Evolutionary conservation across 371 early-diverging fungal species (phyloP).

Genomic region (Entomophthora muscae): DNA sequence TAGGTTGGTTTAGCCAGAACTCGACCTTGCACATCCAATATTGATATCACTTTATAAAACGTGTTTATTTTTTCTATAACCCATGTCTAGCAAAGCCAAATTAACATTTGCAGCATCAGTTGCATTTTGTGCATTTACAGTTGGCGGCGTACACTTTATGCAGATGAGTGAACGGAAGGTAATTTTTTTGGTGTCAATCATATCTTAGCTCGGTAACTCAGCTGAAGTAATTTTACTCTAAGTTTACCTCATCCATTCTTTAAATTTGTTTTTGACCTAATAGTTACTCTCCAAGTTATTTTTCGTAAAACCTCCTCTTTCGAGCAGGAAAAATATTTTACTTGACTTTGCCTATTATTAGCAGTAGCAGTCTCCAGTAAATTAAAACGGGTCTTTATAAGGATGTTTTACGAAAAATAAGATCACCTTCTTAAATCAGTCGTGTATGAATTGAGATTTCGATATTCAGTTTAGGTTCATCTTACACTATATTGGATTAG

Average conservation of each 20-base stretch:
- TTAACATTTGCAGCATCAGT: conserved; percentile 1
- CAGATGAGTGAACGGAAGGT: background rate
- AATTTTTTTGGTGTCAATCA: background rate
- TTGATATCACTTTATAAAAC: too few relatives aligned
- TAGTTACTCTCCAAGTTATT: background rate
- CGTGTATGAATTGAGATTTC: too few relatives aligned
- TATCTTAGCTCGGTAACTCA: background rate
- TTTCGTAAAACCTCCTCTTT: background rate
- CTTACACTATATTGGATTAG: too few relatives aligned
- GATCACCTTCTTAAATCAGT: too few relatives aligned
- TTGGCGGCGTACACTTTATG: background rate
- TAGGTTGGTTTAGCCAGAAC: too few relatives aligned
- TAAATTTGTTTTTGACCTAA: background rate
- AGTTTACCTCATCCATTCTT: background rate
- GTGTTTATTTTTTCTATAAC: too few relatives aligned
- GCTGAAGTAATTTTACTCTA: background rate
- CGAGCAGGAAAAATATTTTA: background rate
- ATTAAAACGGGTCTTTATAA: too few relatives aligned
- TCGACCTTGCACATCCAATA: too few relatives aligned
- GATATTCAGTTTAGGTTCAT: too few relatives aligned
- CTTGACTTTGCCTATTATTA: background rate
- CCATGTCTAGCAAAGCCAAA: conserved; percentile 1
- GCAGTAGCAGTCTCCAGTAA: too few relatives aligned
- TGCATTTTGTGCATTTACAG: background rate
- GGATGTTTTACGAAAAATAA: too few relatives aligned